Percentiles rank a stretch among this genome's conserved stretches.
These are phyloP conservation scores for Filobasidium wieringae DNA, from an alignment of 768 basidiomycete genomes.

Conservation along the genomic window DNA sequence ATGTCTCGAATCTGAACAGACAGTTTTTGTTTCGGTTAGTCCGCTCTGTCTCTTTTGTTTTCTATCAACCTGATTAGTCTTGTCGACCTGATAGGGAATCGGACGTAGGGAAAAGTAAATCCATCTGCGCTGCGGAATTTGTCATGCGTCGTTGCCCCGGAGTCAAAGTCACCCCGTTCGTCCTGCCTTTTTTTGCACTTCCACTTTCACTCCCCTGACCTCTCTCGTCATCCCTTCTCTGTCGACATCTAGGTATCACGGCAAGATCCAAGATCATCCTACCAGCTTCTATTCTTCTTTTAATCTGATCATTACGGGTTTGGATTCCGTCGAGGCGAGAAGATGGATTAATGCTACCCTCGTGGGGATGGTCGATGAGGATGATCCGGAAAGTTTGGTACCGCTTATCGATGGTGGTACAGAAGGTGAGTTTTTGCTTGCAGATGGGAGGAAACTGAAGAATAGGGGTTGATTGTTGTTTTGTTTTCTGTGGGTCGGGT, in stretches of 20 bases:
- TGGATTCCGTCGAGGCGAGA: conserved; percentile 92
- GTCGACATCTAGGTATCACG: conserved; percentile 57
- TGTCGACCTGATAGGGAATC: conserved; percentile 19
- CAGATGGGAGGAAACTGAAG: background rate
- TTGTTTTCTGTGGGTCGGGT: background rate
- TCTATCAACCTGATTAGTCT: background rate
- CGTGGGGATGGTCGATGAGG: conserved; percentile 85
- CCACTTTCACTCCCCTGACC: background rate
- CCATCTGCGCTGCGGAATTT: conserved; percentile 85
- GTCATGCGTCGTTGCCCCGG: conserved; percentile 94
- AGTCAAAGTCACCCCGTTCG: conserved; percentile 87
- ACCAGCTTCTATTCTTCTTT: conserved; percentile 94
- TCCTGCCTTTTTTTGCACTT: background rate
- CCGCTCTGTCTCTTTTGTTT: background rate
- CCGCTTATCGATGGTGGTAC: conserved; percentile 98
- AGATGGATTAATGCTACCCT: conserved; percentile 99
- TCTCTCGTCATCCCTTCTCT: conserved; percentile 1
- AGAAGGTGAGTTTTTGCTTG: conserved; percentile 53
- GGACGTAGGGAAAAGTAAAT: conserved; percentile 90
- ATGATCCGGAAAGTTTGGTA: conserved; percentile 82
- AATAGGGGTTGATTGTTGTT: background rate
- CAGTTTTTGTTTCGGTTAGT: conserved; percentile 91
- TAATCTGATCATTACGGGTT: conserved; percentile 89
- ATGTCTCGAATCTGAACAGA: conserved; percentile 95
- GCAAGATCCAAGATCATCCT: conserved; percentile 96